Evolutionary conservation across 805 yeast species (phyloP), one percentile per base, ranked within the genome.

Genomic region (Starmerella sirachaensis): DNA sequence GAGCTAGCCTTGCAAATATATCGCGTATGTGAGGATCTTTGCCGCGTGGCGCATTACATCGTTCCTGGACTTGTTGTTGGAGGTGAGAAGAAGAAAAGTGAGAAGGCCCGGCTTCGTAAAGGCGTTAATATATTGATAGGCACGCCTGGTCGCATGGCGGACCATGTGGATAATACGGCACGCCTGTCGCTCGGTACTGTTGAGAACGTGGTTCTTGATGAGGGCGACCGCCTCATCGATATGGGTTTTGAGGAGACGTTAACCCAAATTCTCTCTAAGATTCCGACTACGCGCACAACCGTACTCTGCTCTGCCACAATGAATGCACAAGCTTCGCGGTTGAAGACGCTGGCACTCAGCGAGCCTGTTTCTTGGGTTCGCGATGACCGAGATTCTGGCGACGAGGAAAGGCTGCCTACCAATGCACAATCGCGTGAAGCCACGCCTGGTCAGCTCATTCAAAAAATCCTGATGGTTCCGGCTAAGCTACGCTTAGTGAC

Each of bases 21-120:
- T 53, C 64, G 78, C 5, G 94, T 86, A 3, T 65, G 85, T 42
- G 88, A 81, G 49, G 65, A 73, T 2, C 58, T 91, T 22, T 67
- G 77, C 27, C 69, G 79, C 38, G 74, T 86, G 54, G 78, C 88
- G 55, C 93, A 82, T 54, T 74, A 80, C 58, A 70, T 91, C 29
- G 98, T 93, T 5, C 96, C 98, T 1, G 94, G 97, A 27, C 73
- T 86, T 28, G 93, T 91, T 18, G 85, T 85, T 61, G 99, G 99
- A 54, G 99, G 99, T 44, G 99, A 91, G 57, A 86, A 88, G 70
- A 88, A 88, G 59, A 93, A 91, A 55, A 72, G 94, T 2, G 99
- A 91, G 59, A 91, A 91, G 68, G 96, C 97, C 1, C 65, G 99
- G 52, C 61, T 91, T 23, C 71, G 99, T 55, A 88, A 88, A 58